Evolutionary conservation across 1,284 basidiomycete species (phyloP), one percentile per base, ranked within the genome.

Genomic region (Cutaneotrichosporon dermatis): DNA sequence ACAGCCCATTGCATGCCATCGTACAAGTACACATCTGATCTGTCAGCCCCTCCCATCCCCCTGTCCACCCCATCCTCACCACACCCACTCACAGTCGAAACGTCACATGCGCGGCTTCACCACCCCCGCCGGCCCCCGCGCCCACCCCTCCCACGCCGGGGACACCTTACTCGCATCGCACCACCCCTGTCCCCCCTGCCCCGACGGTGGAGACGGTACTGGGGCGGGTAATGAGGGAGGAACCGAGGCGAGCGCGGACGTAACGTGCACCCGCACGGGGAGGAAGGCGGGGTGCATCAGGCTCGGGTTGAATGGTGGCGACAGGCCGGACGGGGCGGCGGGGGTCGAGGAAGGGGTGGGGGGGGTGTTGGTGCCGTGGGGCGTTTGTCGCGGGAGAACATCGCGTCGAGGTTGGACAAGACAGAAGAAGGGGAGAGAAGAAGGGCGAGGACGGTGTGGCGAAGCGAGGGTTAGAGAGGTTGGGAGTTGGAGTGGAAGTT

Each of bases 81-180:
- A n/a, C 39, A 4, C 39, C 43, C 12, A 44, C 43, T n/a, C 13
- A 25, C 25, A 2, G 25, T 13, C 43, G 8, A 13, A 13, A 11
- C 15, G 43, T 16, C 48, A 63, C 40, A 63, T 34, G 35, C 56
- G 43, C 13, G 59, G 39, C 54, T 63, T 63, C 40, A 54, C 54
- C 2, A 49, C 51, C 16, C 56, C 51, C 4, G 62, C 56, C 2
- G 62, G 59, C 1, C 62, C 62, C 2, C 62, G 44, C 10, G 40
- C 59, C 62, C 62, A 63, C 7, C 62, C 62, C 34, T 63, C 62
- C 62, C 62, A 63, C 0, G 62, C 62, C 0, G 62, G 62, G n/a
- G 59, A 64, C 6, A 64, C 59, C 36, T 54, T 53, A 44, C 56
- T 60, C 6, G 59, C 12, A 41, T 63, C 59, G 7, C 42, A 43